phyloP scores from a whole-genome alignment of 2,329 filamentous ascomycete species.

The Curvularia sp. region DNA sequence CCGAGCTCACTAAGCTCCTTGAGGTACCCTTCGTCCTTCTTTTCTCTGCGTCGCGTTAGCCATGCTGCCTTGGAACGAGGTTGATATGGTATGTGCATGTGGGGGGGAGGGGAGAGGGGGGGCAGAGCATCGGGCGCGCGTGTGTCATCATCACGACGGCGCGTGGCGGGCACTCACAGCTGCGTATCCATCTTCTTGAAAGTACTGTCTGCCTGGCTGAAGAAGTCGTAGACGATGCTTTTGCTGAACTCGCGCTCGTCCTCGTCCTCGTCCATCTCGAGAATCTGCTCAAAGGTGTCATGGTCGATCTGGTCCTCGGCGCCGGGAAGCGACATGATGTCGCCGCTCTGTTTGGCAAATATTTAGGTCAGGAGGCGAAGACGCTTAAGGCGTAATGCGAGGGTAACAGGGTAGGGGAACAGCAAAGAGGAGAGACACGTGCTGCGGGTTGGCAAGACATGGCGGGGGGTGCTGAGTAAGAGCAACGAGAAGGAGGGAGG shows the following conservation, averaged over 20 bases:
- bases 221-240: constrained; percentile 90
- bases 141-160: constrained; percentile 6
- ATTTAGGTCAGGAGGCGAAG: constrained; percentile 11
- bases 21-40: constrained; percentile 65
- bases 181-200: constrained; percentile 83
- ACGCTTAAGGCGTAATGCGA: constrained; percentile 5
- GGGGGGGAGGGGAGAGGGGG: no score
- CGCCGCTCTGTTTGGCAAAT: constrained; percentile 34
- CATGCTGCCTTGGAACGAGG: neutral
- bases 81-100: neutral
- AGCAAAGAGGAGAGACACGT: constrained; percentile 5
- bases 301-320: constrained; percentile 80
- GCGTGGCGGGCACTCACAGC: constrained; percentile 69
- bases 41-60: constrained; percentile 59
- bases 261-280: constrained; percentile 96
- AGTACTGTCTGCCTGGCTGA: constrained; percentile 86
- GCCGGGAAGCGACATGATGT: constrained; percentile 60
- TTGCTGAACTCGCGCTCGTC: constrained; percentile 85
- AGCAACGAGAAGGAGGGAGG: constrained; percentile 20
- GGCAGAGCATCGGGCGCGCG: constrained; percentile 1
- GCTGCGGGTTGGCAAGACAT: constrained; percentile 19
- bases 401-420: neutral
- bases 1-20: constrained; percentile 80
- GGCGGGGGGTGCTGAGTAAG: constrained; percentile 21
- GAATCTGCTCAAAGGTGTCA: constrained; percentile 87